Evolutionary conservation across 148 eudicot genomes (phyloP).

Genomic region (Mesembryanthemum crystallinum): DNA sequence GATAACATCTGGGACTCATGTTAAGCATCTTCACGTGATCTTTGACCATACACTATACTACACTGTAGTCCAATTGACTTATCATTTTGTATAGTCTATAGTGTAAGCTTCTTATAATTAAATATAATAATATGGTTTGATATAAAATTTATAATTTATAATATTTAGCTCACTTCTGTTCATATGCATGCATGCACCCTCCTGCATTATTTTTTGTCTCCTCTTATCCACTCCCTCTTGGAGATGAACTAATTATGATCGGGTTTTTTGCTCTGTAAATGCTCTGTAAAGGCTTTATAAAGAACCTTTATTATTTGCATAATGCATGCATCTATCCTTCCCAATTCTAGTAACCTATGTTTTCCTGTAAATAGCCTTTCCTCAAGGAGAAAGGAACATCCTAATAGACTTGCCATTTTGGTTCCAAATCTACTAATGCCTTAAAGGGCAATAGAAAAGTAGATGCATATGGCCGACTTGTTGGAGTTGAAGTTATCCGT

Average conservation of each 20-base stretch:
- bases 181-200: conserved; percentile 17
- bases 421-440: not conserved
- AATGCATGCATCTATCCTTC: conserved; percentile 20
- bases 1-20: not conserved
- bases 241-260: not conserved
- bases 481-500: no score
- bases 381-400: conserved; percentile 1
- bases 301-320: not conserved
- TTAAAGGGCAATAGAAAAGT: not conserved
- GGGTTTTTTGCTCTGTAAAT: not conserved
- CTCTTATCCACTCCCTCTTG: conserved; percentile 2
- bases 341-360: not conserved
- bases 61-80: not conserved
- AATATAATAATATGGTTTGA: not conserved
- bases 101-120: not conserved
- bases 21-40: conserved; percentile 35
- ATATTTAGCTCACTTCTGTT: not conserved
- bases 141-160: not conserved
- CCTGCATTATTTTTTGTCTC: not conserved
- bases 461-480: not conserved
- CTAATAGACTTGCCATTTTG: not conserved
- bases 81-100: not conserved
- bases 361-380: conserved; percentile 1
- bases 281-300: conserved; percentile 8
- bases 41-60: conserved; percentile 14